Percentiles rank a stretch among this genome's conserved stretches.
phyloP scores from a whole-genome alignment of 169 alveolate genomes.

The Toxoplasma gondii region DNA sequence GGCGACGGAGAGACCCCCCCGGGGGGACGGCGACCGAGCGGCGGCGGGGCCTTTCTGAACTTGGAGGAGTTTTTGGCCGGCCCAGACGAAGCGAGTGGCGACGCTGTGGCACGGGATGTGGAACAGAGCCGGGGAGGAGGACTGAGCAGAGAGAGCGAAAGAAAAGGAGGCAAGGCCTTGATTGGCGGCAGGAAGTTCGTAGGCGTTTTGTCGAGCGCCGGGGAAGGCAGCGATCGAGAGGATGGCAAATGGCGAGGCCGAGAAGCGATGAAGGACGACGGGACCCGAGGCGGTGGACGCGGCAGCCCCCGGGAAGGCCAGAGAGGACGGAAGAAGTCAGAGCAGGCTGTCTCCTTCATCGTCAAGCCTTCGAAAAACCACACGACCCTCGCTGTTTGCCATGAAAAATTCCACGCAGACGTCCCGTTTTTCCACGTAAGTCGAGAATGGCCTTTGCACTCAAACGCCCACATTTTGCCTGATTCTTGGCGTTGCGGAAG shows the following conservation, averaged over 20 bases:
- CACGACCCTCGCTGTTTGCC: conserved; percentile 24
- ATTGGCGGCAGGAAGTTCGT: neutral
- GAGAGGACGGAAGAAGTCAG: neutral
- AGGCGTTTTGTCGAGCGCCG: neutral
- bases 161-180: neutral
- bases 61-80: neutral
- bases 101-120: neutral
- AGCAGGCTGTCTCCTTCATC: neutral
- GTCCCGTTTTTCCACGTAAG: neutral
- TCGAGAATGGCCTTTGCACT: no score
- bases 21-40: no score
- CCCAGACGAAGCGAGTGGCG: neutral
- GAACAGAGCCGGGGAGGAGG: neutral
- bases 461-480: no score
- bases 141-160: no score
- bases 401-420: neutral
- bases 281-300: neutral
- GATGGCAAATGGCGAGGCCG: neutral
- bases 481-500: no score
- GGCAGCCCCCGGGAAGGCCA: neutral
- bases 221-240: neutral
- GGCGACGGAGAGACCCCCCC: neutral
- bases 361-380: neutral
- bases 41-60: neutral
- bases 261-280: neutral